Percentiles rank a stretch among this genome's conserved stretches.
Conservation (phyloP, 257 asterid species). For the Sherardia arvensis region DNA sequence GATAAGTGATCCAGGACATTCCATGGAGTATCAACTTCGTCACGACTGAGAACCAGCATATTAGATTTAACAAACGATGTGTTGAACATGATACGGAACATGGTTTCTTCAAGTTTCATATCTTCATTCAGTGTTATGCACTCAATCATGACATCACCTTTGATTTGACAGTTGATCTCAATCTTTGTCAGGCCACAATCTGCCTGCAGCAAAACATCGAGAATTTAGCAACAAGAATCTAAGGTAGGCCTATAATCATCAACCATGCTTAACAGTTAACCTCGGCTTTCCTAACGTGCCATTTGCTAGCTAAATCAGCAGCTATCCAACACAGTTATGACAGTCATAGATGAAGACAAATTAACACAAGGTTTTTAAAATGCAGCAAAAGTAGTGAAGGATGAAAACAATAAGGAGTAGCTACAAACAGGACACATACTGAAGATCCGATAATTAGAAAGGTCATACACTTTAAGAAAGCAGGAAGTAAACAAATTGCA, state of each 20-base stretch:
- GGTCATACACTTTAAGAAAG: neutral
- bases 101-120: slow-evolving; percentile 39
- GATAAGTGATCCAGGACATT: slow-evolving; percentile 39
- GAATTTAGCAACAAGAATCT: slow-evolving; percentile 2
- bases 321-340: neutral
- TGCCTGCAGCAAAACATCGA: slow-evolving; percentile 42
- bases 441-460: neutral
- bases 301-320: neutral
- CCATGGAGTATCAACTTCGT: slow-evolving; percentile 53
- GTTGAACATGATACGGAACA: slow-evolving; percentile 66
- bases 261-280: neutral
- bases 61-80: slow-evolving; percentile 54
- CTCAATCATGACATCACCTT: slow-evolving; percentile 73
- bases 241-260: neutral
- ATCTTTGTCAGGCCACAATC: slow-evolving; percentile 46
- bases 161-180: slow-evolving; percentile 58
- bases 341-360: neutral
- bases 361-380: neutral
- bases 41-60: slow-evolving; percentile 38
- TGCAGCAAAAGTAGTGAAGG: neutral
- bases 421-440: neutral
- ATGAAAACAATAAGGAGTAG: neutral
- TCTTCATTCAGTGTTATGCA: slow-evolving; percentile 40
- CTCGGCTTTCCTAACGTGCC: neutral
- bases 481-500: neutral